Percentiles rank a stretch among this genome's conserved stretches.
Evolutionary conservation across 495 filamentous ascomycete genomes (phyloP).

Genomic region (Paragyromitra xinjiangensis): DNA sequence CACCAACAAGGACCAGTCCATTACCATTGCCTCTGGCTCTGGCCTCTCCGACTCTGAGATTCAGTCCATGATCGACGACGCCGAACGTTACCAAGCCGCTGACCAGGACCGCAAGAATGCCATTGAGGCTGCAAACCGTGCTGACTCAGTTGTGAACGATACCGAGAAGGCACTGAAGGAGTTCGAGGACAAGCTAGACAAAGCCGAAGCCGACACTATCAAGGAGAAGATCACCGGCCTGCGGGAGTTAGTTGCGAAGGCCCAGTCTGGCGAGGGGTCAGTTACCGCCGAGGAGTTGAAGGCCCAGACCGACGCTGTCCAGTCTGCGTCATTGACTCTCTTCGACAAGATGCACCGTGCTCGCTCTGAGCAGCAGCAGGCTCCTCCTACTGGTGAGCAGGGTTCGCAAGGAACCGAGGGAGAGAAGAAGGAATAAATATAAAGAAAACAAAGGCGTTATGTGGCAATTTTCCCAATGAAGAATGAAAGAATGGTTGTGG

Average conservation of each 20-base stretch:
- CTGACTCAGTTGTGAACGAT: conserved; percentile 94
- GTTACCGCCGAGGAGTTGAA: conserved; percentile 90
- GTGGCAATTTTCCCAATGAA: conserved; percentile 37
- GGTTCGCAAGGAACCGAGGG: conserved; percentile 65
- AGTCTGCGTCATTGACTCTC: conserved; percentile 91
- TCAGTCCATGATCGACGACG: conserved; percentile 94
- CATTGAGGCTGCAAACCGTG: conserved; percentile 95
- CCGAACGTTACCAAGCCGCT: conserved; percentile 91
- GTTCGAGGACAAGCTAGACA: conserved; percentile 93
- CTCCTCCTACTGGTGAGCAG: conserved; percentile 58
- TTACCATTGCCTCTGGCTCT: conserved; percentile 97
- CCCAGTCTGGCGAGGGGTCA: conserved; percentile 86
- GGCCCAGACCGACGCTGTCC: conserved; percentile 97
- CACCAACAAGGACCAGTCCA: conserved; percentile 99
- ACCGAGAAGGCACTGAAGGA: conserved; percentile 99
- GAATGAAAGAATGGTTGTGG: conserved; percentile 47
- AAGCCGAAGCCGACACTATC: conserved; percentile 90
- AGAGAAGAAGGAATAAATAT: conserved; percentile 82
- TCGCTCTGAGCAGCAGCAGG: conserved; percentile 66
- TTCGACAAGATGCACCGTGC: conserved; percentile 99
- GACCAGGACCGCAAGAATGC: conserved; percentile 97
- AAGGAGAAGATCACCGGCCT: conserved; percentile 90
- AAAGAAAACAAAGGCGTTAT: conserved; percentile 15
- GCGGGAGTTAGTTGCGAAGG: conserved; percentile 92
- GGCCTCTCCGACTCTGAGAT: conserved; percentile 96